Base-by-base conservation (phyloP, 257 asterid species). In the Plantago ovata region DNA sequence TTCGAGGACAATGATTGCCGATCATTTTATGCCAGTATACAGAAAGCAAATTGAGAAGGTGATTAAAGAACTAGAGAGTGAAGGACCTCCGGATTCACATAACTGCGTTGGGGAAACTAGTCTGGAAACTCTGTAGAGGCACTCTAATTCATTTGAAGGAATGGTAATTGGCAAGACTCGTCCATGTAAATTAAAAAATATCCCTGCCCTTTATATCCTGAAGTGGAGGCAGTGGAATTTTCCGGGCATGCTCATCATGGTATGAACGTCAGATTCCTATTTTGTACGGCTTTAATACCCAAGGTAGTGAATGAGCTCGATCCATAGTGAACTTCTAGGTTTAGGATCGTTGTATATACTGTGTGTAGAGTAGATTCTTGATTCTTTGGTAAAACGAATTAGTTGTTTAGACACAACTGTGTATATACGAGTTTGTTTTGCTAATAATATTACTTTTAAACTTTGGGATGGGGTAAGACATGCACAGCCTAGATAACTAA, bases 11-110 rank as follows among this genome's bases (percentile, higher is more conserved):
- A 93, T 93, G 98, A 84, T 93, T 22, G 89, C 94, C 0, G 98
- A 93, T 59, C 98, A 93, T 72, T 86, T 84, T 70, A 93, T 93
- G 98, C 98, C 97, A 0, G 84, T 80, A 48, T 93, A 93, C 64
- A 82, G 94, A 76, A 74, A 88, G 58, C 89, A 82, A 46, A 84
- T 93, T 10, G 96, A 93, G 53, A 84, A 75, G 78, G 77, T 89
- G 57, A 93, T 89, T 40, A 76, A 51, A 60, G 84, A 77, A 58
- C 73, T 83, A 1, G 90, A 85, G 72, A 75, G 58, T 19, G 91
- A 78, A 36, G 75, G 60, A 36, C 18, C 23, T 60, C 67, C 64
- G 38, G 74, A 65, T 53, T 43, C 11, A 38, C 64, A 12, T 50
- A 38, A 47, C 19, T 23, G 39, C 53, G 44, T 28, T 14, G 53